A percentile compares a stretch with the other conserved stretches of the same genome.
These are phyloP conservation scores for Gliomastix tumulicola DNA, from an alignment of 2,329 filamentous ascomycete genomes.

Conservation along the genomic window DNA sequence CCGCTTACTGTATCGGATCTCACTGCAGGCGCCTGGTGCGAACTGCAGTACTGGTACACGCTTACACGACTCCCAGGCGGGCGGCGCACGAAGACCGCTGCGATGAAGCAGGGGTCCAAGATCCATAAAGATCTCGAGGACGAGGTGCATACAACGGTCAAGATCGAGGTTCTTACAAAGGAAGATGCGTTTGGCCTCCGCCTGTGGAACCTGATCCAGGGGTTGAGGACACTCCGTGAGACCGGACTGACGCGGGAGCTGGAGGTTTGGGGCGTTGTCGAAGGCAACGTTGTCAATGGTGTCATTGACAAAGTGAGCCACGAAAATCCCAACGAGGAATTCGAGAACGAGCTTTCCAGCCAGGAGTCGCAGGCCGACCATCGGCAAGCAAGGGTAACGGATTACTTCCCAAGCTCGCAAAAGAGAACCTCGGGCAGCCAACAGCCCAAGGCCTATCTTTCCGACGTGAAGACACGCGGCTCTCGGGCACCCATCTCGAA, in stretches of 20 bases:
- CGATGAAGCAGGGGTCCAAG: conserved; percentile 76
- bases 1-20: conserved; percentile 84
- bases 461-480: conserved; percentile 81
- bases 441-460: conserved; percentile 56
- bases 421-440: conserved; percentile 2
- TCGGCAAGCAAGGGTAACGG: conserved; percentile 29
- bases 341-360: conserved; percentile 51
- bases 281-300: conserved; percentile 79
- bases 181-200: conserved; percentile 79
- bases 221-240: conserved; percentile 65
- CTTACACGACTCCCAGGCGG: conserved; percentile 67
- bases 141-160: conserved; percentile 72
- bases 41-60: conserved; percentile 87
- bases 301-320: conserved; percentile 83
- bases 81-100: conserved; percentile 64
- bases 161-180: conserved; percentile 62
- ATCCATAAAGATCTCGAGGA: conserved; percentile 82
- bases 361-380: conserved; percentile 17
- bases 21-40: conserved; percentile 88
- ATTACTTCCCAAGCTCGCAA: conserved; percentile 28
- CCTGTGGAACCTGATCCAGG: conserved; percentile 89
- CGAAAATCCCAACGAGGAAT: conserved; percentile 63
- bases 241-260: conserved; percentile 69
- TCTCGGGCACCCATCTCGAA: conserved; percentile 57
- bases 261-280: conserved; percentile 78